phyloP scores from a whole-genome alignment of 2,329 filamentous ascomycete genomes.

The Tympanopsis confertula region DNA sequence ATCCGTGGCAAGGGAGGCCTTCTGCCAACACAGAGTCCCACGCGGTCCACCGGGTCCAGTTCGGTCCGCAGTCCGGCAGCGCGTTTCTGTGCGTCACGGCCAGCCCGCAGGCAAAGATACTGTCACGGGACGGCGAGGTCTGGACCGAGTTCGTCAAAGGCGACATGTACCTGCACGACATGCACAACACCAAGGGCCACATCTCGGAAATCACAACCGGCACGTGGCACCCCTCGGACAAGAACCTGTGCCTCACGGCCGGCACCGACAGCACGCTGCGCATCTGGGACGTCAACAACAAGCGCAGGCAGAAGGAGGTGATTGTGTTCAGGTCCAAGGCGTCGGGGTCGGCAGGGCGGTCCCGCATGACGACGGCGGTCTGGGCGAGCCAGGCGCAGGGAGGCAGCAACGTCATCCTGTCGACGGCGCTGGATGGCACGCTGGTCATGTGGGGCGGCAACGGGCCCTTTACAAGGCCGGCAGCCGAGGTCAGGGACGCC shows the following conservation, averaged over 20 bases:
- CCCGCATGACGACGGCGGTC: constrained; percentile 82
- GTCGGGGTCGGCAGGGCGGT: constrained; percentile 78
- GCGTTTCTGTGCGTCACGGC: constrained; percentile 80
- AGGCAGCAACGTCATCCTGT: constrained; percentile 67
- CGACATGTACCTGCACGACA: constrained; percentile 95
- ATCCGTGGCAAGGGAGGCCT: constrained; percentile 69
- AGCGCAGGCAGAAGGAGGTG: constrained; percentile 79
- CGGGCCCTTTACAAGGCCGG: constrained; percentile 71
- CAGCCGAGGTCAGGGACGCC: constrained; percentile 73
- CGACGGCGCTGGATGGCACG: constrained; percentile 77
- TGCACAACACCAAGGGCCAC: constrained; percentile 96
- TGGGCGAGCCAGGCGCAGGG: constrained; percentile 73
- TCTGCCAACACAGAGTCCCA: constrained; percentile 69
- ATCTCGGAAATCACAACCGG: constrained; percentile 82
- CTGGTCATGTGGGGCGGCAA: constrained; percentile 87
- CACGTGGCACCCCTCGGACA: constrained; percentile 81
- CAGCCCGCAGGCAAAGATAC: constrained; percentile 78
- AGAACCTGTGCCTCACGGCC: constrained; percentile 76
- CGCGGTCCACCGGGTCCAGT: constrained; percentile 74
- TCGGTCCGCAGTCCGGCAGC: constrained; percentile 70
- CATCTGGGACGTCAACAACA: constrained; percentile 94
- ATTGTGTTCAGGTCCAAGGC: constrained; percentile 90
- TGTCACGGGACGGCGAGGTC: constrained; percentile 78
- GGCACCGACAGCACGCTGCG: constrained; percentile 90
- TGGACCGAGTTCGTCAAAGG: constrained; percentile 87